Conservation (phyloP, 2,329 filamentous ascomycete species). For the Penicillium sp. region DNA sequence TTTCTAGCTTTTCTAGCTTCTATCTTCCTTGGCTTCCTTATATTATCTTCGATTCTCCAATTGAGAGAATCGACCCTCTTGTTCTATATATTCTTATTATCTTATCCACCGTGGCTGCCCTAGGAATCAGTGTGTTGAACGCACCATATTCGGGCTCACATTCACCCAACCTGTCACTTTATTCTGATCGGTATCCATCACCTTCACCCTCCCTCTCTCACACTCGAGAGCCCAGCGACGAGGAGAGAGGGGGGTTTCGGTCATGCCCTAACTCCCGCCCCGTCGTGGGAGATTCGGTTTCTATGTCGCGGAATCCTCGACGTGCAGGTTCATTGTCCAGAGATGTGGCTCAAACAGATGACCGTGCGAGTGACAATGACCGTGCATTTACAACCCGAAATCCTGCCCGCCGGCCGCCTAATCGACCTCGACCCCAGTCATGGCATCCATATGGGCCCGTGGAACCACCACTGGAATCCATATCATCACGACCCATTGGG, state of each 20-base stretch:
- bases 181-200: conserved; percentile 25
- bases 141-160: conserved; percentile 33
- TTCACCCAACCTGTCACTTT: conserved; percentile 32
- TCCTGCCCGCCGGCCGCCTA: conserved; percentile 23
- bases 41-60: conserved; percentile 2
- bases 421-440: conserved; percentile 32
- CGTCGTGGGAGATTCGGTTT: conserved; percentile 32
- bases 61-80: conserved; percentile 5
- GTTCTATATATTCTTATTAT: not conserved
- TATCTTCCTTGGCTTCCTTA: not conserved
- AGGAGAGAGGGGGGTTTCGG: conserved; percentile 40
- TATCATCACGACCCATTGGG: conserved; percentile 35
- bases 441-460: conserved; percentile 38
- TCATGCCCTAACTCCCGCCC: conserved; percentile 36
- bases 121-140: conserved; percentile 38
- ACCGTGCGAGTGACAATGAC: conserved; percentile 24
- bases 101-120: conserved; percentile 40
- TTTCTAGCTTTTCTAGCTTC: not conserved
- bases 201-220: conserved; percentile 39
- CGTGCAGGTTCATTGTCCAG: conserved; percentile 30
- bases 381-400: conserved; percentile 13
- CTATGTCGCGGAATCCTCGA: conserved; percentile 40
- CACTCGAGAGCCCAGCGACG: conserved; percentile 31
- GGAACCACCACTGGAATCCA: conserved; percentile 33
- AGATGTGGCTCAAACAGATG: conserved; percentile 25